Percentiles rank a stretch among this genome's conserved stretches.
These are phyloP conservation scores for Ophiocordyceps camponoti-leonardi DNA, from an alignment of 2,329 filamentous ascomycete species.

Conservation along the genomic window DNA sequence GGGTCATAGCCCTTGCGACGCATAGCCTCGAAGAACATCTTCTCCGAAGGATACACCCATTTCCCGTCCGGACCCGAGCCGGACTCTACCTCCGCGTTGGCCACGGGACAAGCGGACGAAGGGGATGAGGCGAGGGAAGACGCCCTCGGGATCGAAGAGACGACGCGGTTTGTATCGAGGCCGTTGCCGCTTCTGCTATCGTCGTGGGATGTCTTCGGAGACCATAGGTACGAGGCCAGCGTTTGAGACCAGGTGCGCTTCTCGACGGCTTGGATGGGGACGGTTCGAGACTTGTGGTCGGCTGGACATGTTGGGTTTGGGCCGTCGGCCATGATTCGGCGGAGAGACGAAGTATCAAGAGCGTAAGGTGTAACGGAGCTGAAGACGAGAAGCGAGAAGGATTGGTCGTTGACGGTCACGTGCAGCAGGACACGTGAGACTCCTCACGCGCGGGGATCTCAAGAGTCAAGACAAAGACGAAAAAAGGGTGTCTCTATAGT, in stretches of 20 bases:
- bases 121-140: slow-evolving; percentile 4
- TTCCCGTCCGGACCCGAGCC: slow-evolving; percentile 61
- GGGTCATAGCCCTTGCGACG: slow-evolving; percentile 71
- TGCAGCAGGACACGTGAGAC: neutral
- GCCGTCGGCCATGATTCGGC: slow-evolving; percentile 18
- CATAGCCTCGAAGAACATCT: slow-evolving; percentile 97
- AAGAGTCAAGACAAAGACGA: too few relatives aligned
- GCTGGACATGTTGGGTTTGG: slow-evolving; percentile 52
- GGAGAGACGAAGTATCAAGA: too few relatives aligned
- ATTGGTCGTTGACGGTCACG: neutral
- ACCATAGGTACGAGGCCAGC: slow-evolving; percentile 19
- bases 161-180: slow-evolving; percentile 51
- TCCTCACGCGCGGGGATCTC: too few relatives aligned
- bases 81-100: slow-evolving; percentile 66
- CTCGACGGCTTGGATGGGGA: slow-evolving; percentile 58
- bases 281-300: slow-evolving; percentile 73
- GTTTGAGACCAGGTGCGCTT: slow-evolving; percentile 26
- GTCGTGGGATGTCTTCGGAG: slow-evolving; percentile 4
- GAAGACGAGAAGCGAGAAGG: too few relatives aligned
- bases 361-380: too few relatives aligned
- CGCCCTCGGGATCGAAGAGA: slow-evolving; percentile 60
- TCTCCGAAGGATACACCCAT: slow-evolving; percentile 94
- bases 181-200: slow-evolving; percentile 5
- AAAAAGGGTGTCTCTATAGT: neutral
- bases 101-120: slow-evolving; percentile 22